Evolutionary conservation across 257 asterid species (phyloP), one percentile per base, ranked within the genome.

Genomic region (Capsicum chinense): DNA sequence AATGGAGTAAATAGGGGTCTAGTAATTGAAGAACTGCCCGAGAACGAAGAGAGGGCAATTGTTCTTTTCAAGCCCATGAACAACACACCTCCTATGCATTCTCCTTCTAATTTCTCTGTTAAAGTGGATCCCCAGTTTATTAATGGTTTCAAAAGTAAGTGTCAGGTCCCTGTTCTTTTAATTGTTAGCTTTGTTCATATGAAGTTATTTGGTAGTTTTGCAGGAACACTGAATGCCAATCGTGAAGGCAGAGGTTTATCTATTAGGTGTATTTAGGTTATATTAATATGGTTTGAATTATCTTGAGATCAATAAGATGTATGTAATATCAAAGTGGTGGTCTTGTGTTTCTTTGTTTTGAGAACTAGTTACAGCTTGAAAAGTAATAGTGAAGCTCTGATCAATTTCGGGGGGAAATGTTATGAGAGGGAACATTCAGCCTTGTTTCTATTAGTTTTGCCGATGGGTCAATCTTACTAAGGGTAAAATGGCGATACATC

Each of bases 41-140:
- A 73, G 68, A 94, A 92, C 68, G 91, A 90, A 56, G 99, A 95
- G 91, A 90, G 89, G 84, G 93, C 99, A 52, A 88, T 95, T 80
- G 97, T 95, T 81, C 90, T 92, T 56, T 95, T 92, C 71, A 92
- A 91, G 59, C 96, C 96, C 1, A 26, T 37, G 57, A 83, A 73
- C 78, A 83, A 26, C 33, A 26, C 87, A 7, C 88, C 87, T 1
- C 79, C 90, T 4, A n/a, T 80, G 73, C 90, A 83, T 1, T 79
- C 91, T 1, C 97, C 97, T 1, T 85, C 89, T 9, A 88, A 68
- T 71, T 88, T 85, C 83, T 87, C 33, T 26, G 33, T 92, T 33
- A 90, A 95, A 0, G 87, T 95, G 42, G 83, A 85, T 87, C 95
- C 94, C 5, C 82, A 83, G 19, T 56, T 93, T 76, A 62, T 92